Evolutionary conservation across 2,329 filamentous ascomycete genomes (phyloP), one percentile per base, ranked within the genome.

Genomic region (Fusarium proliferatum): DNA sequence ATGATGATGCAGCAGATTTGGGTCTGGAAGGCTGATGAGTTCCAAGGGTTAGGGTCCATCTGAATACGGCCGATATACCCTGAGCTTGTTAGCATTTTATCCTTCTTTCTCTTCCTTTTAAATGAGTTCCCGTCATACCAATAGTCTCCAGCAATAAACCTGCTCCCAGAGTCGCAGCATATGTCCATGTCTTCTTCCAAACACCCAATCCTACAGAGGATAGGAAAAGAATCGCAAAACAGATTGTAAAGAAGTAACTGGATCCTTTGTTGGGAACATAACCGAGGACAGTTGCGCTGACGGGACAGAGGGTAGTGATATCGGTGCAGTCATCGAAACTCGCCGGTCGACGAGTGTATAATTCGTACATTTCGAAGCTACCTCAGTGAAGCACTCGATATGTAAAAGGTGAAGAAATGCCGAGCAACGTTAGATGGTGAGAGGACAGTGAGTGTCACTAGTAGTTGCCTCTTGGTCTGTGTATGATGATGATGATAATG

Each of bases 1-100:
- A 90, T 84, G 80, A 90, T 88, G 81, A 90, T 88, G 80, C 85
- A 83, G 81, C 85, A 86, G 79, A 91, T 90, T 70, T 91, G 88
- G 51, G 88, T 85, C 79, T 90, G 81, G 81, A 91, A 91, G 67
- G 86, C 85, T 60, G 81, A 69, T 19, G 83, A 76, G 79, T 88
- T 82, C 86, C 87, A 92, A 7, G 89, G 88, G 80, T 89, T 88
- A 49, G 80, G 52, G 76, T 86, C 80, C 46, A 91, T 83, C 28
- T 86, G 81, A 48, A 86, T 81, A 59, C 89, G 86, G 23, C 85
- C 86, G 52, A 86, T 78, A 79, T 90, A 90, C 68, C 88, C 89
- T 87, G 67, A 19, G 2, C 13, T n/a, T 26, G 45, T 70, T 38
- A 67, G 71, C 43, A 39, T 69, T 41, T 51, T 8, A 28, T 30